Evolutionary conservation across 257 asterid species (phyloP), one percentile per base, ranked within the genome.

Genomic region (Coffea eugenioides): DNA sequence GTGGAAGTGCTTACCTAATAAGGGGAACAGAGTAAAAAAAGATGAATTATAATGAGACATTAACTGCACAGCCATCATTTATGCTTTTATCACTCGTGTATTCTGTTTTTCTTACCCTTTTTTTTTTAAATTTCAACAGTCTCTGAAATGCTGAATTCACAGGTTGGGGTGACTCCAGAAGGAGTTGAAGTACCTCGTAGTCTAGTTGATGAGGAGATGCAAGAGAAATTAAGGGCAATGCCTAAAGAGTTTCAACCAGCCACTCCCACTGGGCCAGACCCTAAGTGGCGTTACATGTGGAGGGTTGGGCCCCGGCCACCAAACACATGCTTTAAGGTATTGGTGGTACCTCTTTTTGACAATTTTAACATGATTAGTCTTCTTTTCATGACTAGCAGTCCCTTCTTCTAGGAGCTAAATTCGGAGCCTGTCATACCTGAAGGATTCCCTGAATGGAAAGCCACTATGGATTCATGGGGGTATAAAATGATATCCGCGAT

Each of bases 201-300:
- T 86, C 83, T 92, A 67, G 95, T 96, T 69, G 99, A 96, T 83
- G 87, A 86, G 80, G 95, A 92, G 83, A 92, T 96, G 88, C 91
- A 93, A 85, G 94, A 91, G 89, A 94, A 96, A 84, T 85, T 96
- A 71, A 88, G 79, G 80, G 83, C 91, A 75, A 82, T 94, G 88
- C 93, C 97, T n/a, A 72, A 52, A 67, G 98, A 88, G 84, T 83
- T 72, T 84, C 91, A 83, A 79, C 97, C 99, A 74, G 81, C 87
- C 59, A 84, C 81, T 74, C 98, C 97, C 31, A 59, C 87, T 71
- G 99, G 99, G 66, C 97, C 99, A 25, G 99, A 96, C 79, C 98
- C 94, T 68, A 96, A 96, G 88, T 94, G 99, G 99, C 95, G 99
- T 51, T 96, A 92, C 80, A 96, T 96, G 99, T 96, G 98, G 99